Conservation (phyloP, 1,139 yeast genomes). For the Diutina rugosa region DNA sequence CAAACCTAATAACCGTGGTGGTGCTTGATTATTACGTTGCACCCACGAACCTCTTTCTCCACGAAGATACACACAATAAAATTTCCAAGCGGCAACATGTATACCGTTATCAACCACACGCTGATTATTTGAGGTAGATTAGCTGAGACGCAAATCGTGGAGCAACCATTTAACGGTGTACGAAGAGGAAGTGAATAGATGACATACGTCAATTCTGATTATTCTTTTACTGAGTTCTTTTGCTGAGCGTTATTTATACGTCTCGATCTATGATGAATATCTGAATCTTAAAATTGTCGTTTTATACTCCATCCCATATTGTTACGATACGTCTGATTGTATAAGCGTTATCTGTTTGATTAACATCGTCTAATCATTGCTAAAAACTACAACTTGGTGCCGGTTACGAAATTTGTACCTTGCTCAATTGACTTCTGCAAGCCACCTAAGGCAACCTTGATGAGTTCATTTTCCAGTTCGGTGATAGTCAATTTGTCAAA, state of each 20-base stretch:
- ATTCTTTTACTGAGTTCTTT: too few species aligned
- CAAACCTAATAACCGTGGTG: neutral
- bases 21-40: too few species aligned
- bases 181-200: too few species aligned
- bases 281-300: neutral
- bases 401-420: constrained; percentile 46
- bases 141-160: too few species aligned
- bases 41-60: too few species aligned
- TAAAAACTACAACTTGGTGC: constrained; percentile 24
- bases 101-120: too few species aligned
- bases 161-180: too few species aligned
- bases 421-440: constrained; percentile 44
- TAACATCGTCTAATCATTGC: neutral
- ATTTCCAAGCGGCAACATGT: neutral
- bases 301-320: neutral
- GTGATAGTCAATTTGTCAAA: constrained; percentile 22
- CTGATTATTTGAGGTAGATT: too few species aligned
- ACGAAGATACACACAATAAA: neutral
- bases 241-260: too few species aligned
- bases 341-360: neutral
- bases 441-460: constrained; percentile 40
- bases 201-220: too few species aligned
- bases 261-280: too few species aligned
- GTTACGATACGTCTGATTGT: neutral
- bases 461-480: constrained; percentile 30